These are phyloP conservation scores for Irineochytrium annulatum DNA, from an alignment of 192 early-diverging fungal species.

Conservation along the genomic window DNA sequence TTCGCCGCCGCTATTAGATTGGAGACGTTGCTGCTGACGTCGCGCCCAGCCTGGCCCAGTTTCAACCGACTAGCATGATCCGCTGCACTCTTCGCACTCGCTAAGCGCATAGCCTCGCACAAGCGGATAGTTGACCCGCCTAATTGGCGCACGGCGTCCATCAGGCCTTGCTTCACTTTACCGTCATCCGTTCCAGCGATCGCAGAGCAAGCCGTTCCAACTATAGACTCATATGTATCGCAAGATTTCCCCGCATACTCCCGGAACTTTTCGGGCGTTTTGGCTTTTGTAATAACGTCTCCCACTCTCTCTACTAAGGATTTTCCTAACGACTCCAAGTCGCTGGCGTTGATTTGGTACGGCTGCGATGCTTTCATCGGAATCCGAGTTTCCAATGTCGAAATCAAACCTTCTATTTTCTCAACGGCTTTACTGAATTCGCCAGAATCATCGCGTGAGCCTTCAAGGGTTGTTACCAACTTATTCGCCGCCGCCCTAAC, in stretches of 20 bases:
- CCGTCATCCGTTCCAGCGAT: conserved; percentile 29
- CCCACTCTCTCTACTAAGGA: conserved; percentile 37
- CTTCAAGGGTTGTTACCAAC: conserved; percentile 44
- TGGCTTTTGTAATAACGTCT: conserved; percentile 43
- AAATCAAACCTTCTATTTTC: conserved; percentile 27
- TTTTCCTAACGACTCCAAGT: conserved; percentile 37
- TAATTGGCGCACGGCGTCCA: conserved; percentile 23
- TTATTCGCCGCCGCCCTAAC: conserved; percentile 30
- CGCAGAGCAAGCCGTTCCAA: conserved; percentile 14
- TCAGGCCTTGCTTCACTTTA: conserved; percentile 26
- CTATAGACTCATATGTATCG: conserved; percentile 28
- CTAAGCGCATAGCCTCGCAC: conserved; percentile 42
- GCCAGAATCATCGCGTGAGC: conserved; percentile 43
- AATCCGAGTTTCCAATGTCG: conserved; percentile 20
- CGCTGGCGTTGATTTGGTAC: conserved; percentile 29
- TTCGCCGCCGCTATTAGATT: conserved; percentile 34
- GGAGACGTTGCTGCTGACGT: conserved; percentile 34
- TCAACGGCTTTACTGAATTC: conserved; percentile 43
- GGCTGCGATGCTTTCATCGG: conserved; percentile 16
- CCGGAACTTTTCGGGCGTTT: conserved; percentile 37
- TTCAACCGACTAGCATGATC: conserved; percentile 31
- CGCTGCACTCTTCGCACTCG: conserved; percentile 41
- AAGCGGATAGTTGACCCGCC: conserved; percentile 23
- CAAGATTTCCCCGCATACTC: conserved; percentile 17
- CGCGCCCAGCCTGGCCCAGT: conserved; percentile 36